These are phyloP conservation scores for Plantago major DNA, from an alignment of 257 asterid species.

Conservation along the genomic window DNA sequence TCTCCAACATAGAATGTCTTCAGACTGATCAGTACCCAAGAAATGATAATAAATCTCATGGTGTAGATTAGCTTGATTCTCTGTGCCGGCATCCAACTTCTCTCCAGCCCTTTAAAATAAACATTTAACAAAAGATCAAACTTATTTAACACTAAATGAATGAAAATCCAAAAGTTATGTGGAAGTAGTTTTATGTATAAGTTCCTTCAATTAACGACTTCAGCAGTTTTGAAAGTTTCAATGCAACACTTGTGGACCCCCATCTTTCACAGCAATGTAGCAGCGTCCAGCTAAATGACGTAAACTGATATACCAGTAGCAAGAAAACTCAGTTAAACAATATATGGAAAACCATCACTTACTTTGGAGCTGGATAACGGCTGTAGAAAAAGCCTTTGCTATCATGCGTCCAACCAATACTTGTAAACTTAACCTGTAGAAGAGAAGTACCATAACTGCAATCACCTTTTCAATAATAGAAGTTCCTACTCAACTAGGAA, in stretches of 20 bases:
- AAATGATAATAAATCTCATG: conserved; percentile 57
- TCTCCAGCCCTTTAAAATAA: conserved; percentile 34
- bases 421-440: conserved; percentile 54
- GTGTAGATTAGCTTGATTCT: conserved; percentile 46
- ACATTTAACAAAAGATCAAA: conserved; percentile 1
- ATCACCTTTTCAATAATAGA: no score
- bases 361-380: conserved; percentile 62
- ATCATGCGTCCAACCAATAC: conserved; percentile 53
- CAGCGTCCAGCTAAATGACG: background rate
- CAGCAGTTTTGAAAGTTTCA: background rate
- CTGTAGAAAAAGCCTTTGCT: conserved; percentile 63
- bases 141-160: background rate
- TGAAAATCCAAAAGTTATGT: no score
- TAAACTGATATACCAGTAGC: background rate
- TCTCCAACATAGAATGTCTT: conserved; percentile 59
- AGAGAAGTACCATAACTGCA: background rate
- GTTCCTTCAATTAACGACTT: background rate
- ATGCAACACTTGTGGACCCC: background rate
- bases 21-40: conserved; percentile 55
- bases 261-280: background rate
- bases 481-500: no score
- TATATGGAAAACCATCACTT: conserved; percentile 19
- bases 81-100: conserved; percentile 54
- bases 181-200: no score
- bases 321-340: background rate